phyloP scores from a whole-genome alignment of 441 rosid genomes.

The Syzygium syzygioides region DNA sequence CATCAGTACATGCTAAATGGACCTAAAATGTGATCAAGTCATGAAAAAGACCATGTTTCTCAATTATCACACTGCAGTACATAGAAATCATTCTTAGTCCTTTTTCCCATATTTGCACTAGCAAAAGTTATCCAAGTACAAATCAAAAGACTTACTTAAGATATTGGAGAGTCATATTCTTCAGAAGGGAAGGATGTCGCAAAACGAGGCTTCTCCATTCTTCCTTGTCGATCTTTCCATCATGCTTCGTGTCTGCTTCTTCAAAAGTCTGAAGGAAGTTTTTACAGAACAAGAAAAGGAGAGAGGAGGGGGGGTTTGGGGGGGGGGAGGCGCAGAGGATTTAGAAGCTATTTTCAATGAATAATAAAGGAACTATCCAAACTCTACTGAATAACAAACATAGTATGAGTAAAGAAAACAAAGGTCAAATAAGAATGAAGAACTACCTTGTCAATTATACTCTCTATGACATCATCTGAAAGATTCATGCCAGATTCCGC shows the following conservation, averaged over 20 bases:
- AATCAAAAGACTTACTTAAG: slow-evolving; percentile 56
- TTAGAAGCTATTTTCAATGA: neutral
- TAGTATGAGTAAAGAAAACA: neutral
- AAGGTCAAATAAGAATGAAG: neutral
- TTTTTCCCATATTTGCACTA: neutral
- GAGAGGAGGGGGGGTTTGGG: neutral
- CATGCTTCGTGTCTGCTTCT: slow-evolving; percentile 96
- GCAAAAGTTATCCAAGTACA: neutral
- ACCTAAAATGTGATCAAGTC: neutral
- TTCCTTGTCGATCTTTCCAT: slow-evolving; percentile 91
- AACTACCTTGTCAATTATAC: slow-evolving; percentile 83
- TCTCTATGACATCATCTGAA: slow-evolving; percentile 80
- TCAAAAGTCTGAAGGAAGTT: slow-evolving; percentile 60
- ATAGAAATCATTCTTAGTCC: neutral
- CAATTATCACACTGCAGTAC: neutral
- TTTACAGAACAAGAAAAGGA: neutral
- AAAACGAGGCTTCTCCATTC: slow-evolving; percentile 91
- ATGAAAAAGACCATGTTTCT: neutral
- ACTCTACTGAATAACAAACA: neutral
- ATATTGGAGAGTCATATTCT: slow-evolving; percentile 92
- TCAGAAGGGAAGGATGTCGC: slow-evolving; percentile 80
- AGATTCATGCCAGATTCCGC: slow-evolving; percentile 98
- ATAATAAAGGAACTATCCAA: neutral
- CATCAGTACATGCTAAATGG: neutral
- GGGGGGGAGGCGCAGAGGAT: rapidly evolving